Percentiles rank a stretch among this genome's conserved stretches.
phyloP scores from a whole-genome alignment of 176 grass and related monocot species.

The Carex pumila region DNA sequence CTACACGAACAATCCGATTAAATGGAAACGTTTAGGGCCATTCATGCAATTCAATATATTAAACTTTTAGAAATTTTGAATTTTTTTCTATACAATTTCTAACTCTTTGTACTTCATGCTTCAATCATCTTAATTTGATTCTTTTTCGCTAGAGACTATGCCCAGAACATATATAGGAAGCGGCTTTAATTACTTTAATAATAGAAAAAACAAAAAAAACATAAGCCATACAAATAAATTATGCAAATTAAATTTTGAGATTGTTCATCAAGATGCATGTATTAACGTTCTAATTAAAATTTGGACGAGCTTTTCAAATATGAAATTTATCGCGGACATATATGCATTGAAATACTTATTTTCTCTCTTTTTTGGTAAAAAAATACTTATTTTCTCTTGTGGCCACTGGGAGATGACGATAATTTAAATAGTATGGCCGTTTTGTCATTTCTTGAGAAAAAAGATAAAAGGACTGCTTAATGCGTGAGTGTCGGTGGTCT shows the following conservation, averaged over 20 bases:
- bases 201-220: too few relatives aligned
- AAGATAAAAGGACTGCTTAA: neutral
- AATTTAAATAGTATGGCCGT: neutral
- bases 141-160: neutral
- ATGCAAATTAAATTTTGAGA: neutral
- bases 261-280: neutral
- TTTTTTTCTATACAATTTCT: neutral
- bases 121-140: neutral
- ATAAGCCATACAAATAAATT: neutral
- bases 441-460: slow-evolving; percentile 7
- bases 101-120: neutral
- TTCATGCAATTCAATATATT: too few relatives aligned
- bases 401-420: neutral
- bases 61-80: too few relatives aligned
- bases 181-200: too few relatives aligned
- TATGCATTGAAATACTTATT: neutral
- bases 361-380: too few relatives aligned
- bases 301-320: neutral
- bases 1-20: too few relatives aligned
- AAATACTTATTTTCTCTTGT: neutral
- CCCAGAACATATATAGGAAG: neutral
- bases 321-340: neutral
- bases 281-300: neutral
- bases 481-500: neutral
- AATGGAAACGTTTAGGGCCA: too few relatives aligned